These are phyloP conservation scores for Aureobasidium sp. DNA, from an alignment of 2,329 filamentous ascomycete genomes.

Conservation along the genomic window DNA sequence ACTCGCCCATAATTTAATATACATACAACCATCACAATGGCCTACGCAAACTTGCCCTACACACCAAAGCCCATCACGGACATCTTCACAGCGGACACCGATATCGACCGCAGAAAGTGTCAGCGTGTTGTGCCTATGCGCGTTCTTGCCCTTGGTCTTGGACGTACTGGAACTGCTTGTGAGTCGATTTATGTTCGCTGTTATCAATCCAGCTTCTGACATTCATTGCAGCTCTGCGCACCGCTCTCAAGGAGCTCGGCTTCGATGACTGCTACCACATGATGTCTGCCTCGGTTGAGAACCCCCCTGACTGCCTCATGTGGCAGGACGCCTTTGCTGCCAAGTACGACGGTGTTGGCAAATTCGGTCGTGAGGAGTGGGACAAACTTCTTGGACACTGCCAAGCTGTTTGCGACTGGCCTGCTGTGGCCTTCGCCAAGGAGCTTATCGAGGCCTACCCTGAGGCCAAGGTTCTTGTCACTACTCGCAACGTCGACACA, in stretches of 20 bases:
- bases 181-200: constrained; percentile 25
- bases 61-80: constrained; percentile 48
- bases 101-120: constrained; percentile 60
- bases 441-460: constrained; percentile 66
- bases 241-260: constrained; percentile 58
- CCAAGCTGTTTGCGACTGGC: constrained; percentile 62
- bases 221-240: constrained; percentile 48
- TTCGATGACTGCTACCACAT: constrained; percentile 67
- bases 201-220: not conserved
- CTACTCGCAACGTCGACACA: constrained; percentile 57
- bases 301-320: constrained; percentile 59
- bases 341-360: constrained; percentile 54
- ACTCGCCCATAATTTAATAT: not conserved
- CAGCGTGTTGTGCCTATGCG: constrained; percentile 64
- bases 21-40: constrained; percentile 25
- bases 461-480: constrained; percentile 64
- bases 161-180: constrained; percentile 65
- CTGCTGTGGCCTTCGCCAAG: constrained; percentile 59
- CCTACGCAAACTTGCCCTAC: constrained; percentile 31
- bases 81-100: constrained; percentile 58
- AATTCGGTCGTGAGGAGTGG: constrained; percentile 61
- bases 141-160: constrained; percentile 62
- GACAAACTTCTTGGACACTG: constrained; percentile 60
- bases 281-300: constrained; percentile 63
- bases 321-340: constrained; percentile 63